Percentiles rank a stretch among this genome's conserved stretches.
These are phyloP conservation scores for Populus hybrid DNA, from an alignment of 441 rosid species.

Conservation along the genomic window DNA sequence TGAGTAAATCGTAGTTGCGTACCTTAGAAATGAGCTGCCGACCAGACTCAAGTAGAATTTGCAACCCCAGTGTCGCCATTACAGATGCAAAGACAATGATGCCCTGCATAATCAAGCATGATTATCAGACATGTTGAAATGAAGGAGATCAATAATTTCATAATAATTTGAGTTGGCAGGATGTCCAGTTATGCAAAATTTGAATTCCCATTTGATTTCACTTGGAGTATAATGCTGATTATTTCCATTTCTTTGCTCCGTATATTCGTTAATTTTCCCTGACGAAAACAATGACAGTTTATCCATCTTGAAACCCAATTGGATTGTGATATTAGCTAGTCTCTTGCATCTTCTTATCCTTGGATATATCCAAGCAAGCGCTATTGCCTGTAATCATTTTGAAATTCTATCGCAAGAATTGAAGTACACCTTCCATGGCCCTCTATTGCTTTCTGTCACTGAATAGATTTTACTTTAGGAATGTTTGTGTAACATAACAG, in stretches of 20 bases:
- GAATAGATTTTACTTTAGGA: neutral
- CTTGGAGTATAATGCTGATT: neutral
- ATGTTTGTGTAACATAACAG: neutral
- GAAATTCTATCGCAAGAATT: too few species aligned
- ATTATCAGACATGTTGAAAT: neutral
- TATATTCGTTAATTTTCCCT: neutral
- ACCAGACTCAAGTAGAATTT: slow-evolving; percentile 56
- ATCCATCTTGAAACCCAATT: neutral
- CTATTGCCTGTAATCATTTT: neutral
- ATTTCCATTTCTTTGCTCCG: neutral
- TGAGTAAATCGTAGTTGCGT: neutral
- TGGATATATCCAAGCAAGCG: neutral
- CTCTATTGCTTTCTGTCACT: neutral
- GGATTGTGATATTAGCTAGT: neutral
- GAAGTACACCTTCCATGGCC: neutral
- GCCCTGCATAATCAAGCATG: slow-evolving; percentile 35
- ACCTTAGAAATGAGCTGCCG: slow-evolving; percentile 54
- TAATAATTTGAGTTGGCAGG: neutral
- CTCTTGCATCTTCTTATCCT: neutral
- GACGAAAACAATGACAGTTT: neutral
- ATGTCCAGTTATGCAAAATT: neutral
- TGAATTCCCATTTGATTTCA: neutral
- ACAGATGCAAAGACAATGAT: slow-evolving; percentile 77
- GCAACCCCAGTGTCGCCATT: slow-evolving; percentile 76
- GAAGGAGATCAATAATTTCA: neutral